Percentiles rank a stretch among this genome's conserved stretches.
phyloP scores from a whole-genome alignment of 495 filamentous ascomycete species.

The Beverwykella pulmonaria region DNA sequence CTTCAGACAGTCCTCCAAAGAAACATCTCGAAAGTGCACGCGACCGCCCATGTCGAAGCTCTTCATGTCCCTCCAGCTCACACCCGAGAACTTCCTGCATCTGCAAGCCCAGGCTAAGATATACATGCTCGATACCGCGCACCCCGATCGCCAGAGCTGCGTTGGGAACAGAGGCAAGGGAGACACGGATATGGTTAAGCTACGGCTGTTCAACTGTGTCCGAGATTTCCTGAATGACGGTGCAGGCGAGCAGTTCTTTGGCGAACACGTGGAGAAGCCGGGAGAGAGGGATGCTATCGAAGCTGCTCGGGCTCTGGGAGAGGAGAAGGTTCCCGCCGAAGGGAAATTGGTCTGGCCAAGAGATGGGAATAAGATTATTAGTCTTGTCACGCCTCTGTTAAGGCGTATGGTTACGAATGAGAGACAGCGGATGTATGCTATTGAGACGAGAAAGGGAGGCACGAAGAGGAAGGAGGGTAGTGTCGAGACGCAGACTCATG shows the following conservation, averaged over 20 bases:
- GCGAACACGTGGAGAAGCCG: slow-evolving; percentile 46
- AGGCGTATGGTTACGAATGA: slow-evolving; percentile 68
- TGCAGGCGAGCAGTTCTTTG: slow-evolving; percentile 60
- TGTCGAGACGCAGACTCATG: slow-evolving; percentile 10
- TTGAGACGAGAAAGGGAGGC: slow-evolving; percentile 59
- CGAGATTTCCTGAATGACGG: slow-evolving; percentile 60
- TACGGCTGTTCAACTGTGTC: slow-evolving; percentile 63
- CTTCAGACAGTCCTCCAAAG: slow-evolving; percentile 56
- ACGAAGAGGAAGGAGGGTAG: slow-evolving; percentile 50
- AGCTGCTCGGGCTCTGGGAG: slow-evolving; percentile 21
- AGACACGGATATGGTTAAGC: slow-evolving; percentile 63
- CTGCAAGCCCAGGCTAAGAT: slow-evolving; percentile 62
- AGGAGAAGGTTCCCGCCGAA: slow-evolving; percentile 20
- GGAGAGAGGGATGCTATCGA: slow-evolving; percentile 23
- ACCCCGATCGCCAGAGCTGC: slow-evolving; percentile 62
- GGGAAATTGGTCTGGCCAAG: slow-evolving; percentile 58
- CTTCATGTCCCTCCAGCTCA: slow-evolving; percentile 59
- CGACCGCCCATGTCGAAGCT: slow-evolving; percentile 65
- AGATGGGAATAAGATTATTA: slow-evolving; percentile 58
- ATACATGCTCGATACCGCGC: slow-evolving; percentile 62
- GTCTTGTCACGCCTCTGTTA: slow-evolving; percentile 60
- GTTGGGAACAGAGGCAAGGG: slow-evolving; percentile 63
- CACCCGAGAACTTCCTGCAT: slow-evolving; percentile 61
- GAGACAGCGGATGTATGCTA: slow-evolving; percentile 63
- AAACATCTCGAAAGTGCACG: slow-evolving; percentile 59